phyloP scores from a whole-genome alignment of 352 stramenopile species.

The Thraustotheca clavata region DNA sequence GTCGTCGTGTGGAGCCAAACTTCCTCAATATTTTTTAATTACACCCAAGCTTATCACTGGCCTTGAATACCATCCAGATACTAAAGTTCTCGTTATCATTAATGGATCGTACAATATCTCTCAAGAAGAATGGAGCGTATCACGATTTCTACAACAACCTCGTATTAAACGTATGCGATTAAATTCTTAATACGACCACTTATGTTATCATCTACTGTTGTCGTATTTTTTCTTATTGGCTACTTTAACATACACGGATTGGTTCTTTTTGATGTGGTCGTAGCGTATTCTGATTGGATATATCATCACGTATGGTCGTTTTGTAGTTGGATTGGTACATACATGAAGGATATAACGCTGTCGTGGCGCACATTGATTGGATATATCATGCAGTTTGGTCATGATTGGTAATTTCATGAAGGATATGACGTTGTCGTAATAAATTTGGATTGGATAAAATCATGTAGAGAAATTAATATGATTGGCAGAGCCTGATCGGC shows the following conservation, averaged over 20 bases:
- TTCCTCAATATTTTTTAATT: slow-evolving; percentile 86
- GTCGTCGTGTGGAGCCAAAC: slow-evolving; percentile 74
- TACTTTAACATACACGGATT: neutral
- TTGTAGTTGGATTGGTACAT: no score
- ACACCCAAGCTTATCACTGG: slow-evolving; percentile 84
- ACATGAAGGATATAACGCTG: no score
- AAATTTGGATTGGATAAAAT: slow-evolving; percentile 15
- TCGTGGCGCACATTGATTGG: slow-evolving; percentile 15
- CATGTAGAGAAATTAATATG: slow-evolving; percentile 1
- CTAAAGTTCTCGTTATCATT: slow-evolving; percentile 81
- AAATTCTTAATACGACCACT: no score
- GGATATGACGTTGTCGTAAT: no score
- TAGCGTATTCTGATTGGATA: no score
- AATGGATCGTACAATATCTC: slow-evolving; percentile 80
- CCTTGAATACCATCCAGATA: slow-evolving; percentile 76
- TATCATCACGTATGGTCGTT: no score
- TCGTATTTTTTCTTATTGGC: neutral
- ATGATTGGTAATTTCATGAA: slow-evolving; percentile 5
- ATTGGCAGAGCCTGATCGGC: no score
- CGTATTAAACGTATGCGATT: slow-evolving; percentile 1
- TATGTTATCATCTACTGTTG: no score
- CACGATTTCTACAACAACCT: slow-evolving; percentile 33
- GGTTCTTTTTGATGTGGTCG: no score
- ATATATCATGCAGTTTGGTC: neutral
- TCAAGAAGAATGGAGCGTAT: slow-evolving; percentile 62